Base-by-base conservation (phyloP, 176 grass and related monocot species). In the Guadua angustifolia region DNA sequence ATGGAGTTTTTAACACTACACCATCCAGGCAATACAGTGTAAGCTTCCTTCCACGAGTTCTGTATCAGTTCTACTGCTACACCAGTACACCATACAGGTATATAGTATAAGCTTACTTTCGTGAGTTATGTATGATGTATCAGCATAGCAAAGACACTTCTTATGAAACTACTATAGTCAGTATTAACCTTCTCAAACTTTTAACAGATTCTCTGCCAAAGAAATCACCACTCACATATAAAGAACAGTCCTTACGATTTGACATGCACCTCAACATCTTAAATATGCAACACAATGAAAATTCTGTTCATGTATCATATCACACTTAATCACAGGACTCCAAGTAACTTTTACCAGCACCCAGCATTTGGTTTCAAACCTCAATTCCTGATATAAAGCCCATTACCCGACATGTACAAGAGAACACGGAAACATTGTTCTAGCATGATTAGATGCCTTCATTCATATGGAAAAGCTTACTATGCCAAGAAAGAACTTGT, bases 351-450 rank as follows among this genome's bases (percentile, higher is more conserved):
- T 25, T 25, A 59, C 57, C 11, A 32, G 39, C 39, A 55, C 74
- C n/a, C 16, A 73, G 45, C 22, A 65, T 36, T 53, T 66, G 35
- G 65, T 83, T 77, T 51, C 33, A 71, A 38, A 87, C 43, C 6
- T 69, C 8, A 79, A 24, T 69, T 51, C 22, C 33, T 88, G 43
- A 17, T 32, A 51, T 33, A 66, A 51, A 71, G 65, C 33, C 43
- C n/a, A 51, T 32, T 55, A 33, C 5, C 45, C 62, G 40, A 42
- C 36, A 44, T n/a, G 45, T 25, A 45, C 5, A 62, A 74, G 44
- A 72, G 25, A 77, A 29, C n/a, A 66, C 35, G 0, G 56, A 60
- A 59, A 45, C 16, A 71, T 46, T 16, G 8, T 32, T 44, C 36
- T 58, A 33, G 53, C 35, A 46, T 35, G 26, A 80, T 56, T 55